These are phyloP conservation scores for Claviceps lovelessii DNA, from an alignment of 2,329 filamentous ascomycete genomes.

Conservation along the genomic window DNA sequence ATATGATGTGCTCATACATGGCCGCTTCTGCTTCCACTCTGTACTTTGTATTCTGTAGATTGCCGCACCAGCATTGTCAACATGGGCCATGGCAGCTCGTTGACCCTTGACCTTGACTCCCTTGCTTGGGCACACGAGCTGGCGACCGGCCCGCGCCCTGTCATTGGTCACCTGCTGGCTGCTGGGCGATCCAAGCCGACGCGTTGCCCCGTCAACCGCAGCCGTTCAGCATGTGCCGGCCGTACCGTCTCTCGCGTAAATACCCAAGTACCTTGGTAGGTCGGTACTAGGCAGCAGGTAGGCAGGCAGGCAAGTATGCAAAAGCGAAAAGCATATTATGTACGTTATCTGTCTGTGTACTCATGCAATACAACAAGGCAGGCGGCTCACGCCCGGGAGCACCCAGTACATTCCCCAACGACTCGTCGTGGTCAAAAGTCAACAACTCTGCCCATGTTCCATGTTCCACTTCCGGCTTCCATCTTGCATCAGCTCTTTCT, in stretches of 20 bases:
- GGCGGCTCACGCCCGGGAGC: not conserved
- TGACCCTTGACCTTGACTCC: not conserved
- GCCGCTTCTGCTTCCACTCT: not conserved
- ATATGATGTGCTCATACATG: no score
- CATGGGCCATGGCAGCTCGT: not conserved
- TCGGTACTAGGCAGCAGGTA: no score
- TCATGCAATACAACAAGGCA: not conserved
- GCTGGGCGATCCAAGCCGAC: not conserved
- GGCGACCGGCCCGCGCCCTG: not conserved
- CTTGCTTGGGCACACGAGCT: not conserved
- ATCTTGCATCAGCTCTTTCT: not conserved
- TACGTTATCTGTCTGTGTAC: not conserved
- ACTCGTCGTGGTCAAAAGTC: not conserved
- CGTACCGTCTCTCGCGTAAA: constrained; percentile 4
- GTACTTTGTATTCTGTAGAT: not conserved
- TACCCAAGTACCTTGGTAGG: no score
- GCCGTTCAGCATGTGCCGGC: not conserved
- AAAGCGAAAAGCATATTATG: constrained; percentile 2
- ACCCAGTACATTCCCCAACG: constrained; percentile 1
- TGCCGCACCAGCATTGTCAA: not conserved
- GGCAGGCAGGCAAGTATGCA: not conserved
- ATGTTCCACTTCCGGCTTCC: not conserved
- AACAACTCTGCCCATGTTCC: constrained; percentile 1
- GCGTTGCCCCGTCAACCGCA: constrained; percentile 13
- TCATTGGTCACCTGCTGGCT: not conserved